These are phyloP conservation scores for Phaeomoniella chlamydospora DNA, from an alignment of 2,329 filamentous ascomycete genomes.

Conservation along the genomic window DNA sequence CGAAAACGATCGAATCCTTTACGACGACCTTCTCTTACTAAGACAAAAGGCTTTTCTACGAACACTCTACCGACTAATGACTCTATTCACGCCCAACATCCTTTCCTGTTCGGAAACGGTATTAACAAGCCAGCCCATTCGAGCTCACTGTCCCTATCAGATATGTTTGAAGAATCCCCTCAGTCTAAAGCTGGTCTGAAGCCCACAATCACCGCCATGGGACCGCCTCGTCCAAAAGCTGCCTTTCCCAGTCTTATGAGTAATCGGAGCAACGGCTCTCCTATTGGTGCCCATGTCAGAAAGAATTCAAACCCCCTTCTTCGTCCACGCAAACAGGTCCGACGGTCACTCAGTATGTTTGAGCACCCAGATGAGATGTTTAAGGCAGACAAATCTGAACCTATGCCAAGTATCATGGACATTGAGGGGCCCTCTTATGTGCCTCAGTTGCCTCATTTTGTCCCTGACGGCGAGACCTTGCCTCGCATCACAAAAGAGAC, in stretches of 20 bases:
- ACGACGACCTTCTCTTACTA: slow-evolving; percentile 54
- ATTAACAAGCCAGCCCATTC: slow-evolving; percentile 36
- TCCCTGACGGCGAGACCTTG: slow-evolving; percentile 66
- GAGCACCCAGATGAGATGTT: slow-evolving; percentile 81
- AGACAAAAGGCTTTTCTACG: slow-evolving; percentile 61
- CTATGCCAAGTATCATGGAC: slow-evolving; percentile 66
- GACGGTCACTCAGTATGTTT: slow-evolving; percentile 95
- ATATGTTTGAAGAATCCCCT: slow-evolving; percentile 71
- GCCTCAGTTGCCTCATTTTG: slow-evolving; percentile 70
- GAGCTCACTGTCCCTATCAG: slow-evolving; percentile 55
- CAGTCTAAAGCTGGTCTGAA: slow-evolving; percentile 49
- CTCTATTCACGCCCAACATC: slow-evolving; percentile 49
- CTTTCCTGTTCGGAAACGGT: slow-evolving; percentile 60
- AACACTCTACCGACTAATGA: slow-evolving; percentile 47
- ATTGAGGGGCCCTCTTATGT: slow-evolving; percentile 50
- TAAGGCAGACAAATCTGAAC: slow-evolving; percentile 56
- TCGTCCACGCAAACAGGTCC: slow-evolving; percentile 74
- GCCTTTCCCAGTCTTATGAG: slow-evolving; percentile 47
- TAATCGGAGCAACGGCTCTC: slow-evolving; percentile 58
- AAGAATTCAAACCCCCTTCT: slow-evolving; percentile 58
- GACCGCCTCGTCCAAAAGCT: slow-evolving; percentile 48
- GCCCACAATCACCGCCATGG: slow-evolving; percentile 45
- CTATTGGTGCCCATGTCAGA: slow-evolving; percentile 54
- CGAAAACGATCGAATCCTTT: slow-evolving; percentile 54
- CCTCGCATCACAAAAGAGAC: slow-evolving; percentile 75